Evolutionary conservation across 164 flowering plant species (phyloP), one percentile per base, ranked within the genome.

Genomic region (Houttuynia cordata): DNA sequence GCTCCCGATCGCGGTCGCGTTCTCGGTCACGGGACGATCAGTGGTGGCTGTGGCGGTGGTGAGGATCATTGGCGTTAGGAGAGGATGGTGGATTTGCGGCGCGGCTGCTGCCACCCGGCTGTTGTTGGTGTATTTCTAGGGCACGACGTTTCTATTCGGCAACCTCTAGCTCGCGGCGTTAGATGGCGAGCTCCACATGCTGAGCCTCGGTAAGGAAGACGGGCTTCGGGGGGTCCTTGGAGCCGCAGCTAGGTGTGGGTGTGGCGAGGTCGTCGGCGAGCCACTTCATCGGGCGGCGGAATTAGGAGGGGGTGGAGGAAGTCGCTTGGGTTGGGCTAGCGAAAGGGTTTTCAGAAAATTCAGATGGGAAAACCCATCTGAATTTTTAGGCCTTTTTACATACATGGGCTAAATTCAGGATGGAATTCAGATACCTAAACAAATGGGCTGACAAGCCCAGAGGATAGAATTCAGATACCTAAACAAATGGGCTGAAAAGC

Each of bases 191-290:
- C 61, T 83, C 71, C 64, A 84, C 84, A 24, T 93, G 86, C 68
- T 88, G 72, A 10, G 86, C 84, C 72, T 79, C 84, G 64, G 87
- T 81, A 41, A 84, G 73, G 74, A 86, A 88, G 61, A 80, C 83
- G 9, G 93, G 88, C 61, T 82, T 84, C 60, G 24, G 40, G 55
- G 62, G 24, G 50, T 14, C 25, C 24, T 23, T 24, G 23, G 56
- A 49, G 24, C 24, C 24, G 19, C 23, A 9, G n/a, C n/a, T n/a
- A 4, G 60, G 19, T 6, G 49, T 12, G 47, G 37, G 39, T 56
- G 59, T 8, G 50, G 63, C 67, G 9, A 60, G 8, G 18, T 66
- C 70, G 25, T 73, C 76, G 60, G 37, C 10, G 14, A 68, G 1
- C 19, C 76, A 70, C 51, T 69, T 73, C 76, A 73, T 72, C 24